Conservation (phyloP, 2,329 filamentous ascomycete genomes). For the Microsporum ferrugineum region DNA sequence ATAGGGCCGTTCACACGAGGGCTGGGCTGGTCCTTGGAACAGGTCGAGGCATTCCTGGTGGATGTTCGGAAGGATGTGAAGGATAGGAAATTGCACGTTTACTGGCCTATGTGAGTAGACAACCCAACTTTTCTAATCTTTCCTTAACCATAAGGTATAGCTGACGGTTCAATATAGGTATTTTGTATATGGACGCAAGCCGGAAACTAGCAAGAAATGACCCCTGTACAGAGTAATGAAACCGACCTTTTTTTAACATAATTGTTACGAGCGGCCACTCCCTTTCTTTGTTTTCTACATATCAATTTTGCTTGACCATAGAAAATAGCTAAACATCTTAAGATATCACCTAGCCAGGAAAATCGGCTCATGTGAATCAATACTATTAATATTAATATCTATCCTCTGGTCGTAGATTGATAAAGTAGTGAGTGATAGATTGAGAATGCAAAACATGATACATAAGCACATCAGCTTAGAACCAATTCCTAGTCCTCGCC, state of each 20-base stretch:
- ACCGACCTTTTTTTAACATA: not conserved
- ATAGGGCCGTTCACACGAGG: conserved; percentile 32
- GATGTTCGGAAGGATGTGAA: conserved; percentile 6
- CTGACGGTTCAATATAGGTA: not conserved
- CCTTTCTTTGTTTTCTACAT: not conserved
- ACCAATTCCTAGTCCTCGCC: not conserved
- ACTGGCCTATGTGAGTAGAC: conserved; percentile 5
- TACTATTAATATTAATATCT: not conserved
- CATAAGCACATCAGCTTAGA: not conserved
- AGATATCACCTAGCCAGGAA: no score
- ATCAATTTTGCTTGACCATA: not conserved
- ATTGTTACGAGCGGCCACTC: not conserved
- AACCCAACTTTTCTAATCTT: no score
- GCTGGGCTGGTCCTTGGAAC: conserved; percentile 28
- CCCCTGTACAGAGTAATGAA: not conserved
- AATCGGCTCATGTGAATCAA: no score
- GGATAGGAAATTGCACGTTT: conserved; percentile 9
- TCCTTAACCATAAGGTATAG: no score
- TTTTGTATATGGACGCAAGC: conserved; percentile 20
- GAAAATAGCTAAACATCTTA: not conserved
- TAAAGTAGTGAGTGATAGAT: not conserved
- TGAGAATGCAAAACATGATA: not conserved
- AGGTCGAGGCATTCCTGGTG: conserved; percentile 8
- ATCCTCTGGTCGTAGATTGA: not conserved
- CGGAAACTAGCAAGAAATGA: not conserved